A percentile compares a stretch with the other conserved stretches of the same genome.
Conservation (phyloP, 371 early-diverging fungal genomes). For the Lichtheimia ramosa region DNA sequence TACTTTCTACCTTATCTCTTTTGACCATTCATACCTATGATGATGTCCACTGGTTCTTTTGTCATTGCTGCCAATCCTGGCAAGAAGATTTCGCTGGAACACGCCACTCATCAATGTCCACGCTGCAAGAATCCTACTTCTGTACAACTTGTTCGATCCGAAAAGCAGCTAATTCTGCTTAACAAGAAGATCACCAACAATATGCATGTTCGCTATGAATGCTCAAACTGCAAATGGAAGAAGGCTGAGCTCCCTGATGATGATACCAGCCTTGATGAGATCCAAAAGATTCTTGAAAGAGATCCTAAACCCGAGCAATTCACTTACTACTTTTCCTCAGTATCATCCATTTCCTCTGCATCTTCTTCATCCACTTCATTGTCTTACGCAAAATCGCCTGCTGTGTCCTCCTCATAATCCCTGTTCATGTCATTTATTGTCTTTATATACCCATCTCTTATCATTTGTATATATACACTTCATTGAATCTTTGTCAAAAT, state of each 20-base stretch:
- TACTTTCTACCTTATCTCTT: neutral
- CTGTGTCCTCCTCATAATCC: too few relatives aligned
- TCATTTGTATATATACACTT: too few relatives aligned
- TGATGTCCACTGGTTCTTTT: neutral
- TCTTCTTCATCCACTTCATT: neutral
- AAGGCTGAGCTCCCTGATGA: neutral
- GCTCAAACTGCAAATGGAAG: slow-evolving; percentile 2
- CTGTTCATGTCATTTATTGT: too few relatives aligned
- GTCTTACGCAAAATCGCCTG: neutral
- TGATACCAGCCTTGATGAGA: neutral
- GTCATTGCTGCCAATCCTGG: neutral
- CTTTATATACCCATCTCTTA: too few relatives aligned
- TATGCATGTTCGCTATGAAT: neutral
- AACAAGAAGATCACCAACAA: neutral
- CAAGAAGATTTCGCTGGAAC: neutral
- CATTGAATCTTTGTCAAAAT: too few relatives aligned
- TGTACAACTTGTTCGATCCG: neutral
- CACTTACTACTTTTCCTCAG: neutral
- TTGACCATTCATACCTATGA: neutral
- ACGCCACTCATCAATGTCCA: neutral
- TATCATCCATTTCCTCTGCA: neutral
- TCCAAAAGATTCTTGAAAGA: neutral
- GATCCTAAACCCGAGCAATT: neutral
- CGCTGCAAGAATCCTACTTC: neutral
- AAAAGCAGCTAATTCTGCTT: neutral